phyloP scores from a whole-genome alignment of 2,329 filamentous ascomycete genomes.

The Pseudopyrenochaeta lycopersici region DNA sequence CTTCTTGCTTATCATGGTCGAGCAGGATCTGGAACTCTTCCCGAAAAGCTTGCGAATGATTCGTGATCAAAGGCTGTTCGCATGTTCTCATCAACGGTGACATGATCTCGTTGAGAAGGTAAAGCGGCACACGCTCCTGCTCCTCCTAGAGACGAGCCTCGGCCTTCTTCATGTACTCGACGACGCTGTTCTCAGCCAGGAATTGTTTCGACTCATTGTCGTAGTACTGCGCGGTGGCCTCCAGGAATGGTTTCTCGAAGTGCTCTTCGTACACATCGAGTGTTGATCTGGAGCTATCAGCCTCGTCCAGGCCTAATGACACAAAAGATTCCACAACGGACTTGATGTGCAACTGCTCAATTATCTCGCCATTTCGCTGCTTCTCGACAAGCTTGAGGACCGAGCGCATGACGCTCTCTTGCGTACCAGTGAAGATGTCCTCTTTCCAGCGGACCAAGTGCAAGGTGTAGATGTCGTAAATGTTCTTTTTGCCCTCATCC shows the following conservation, averaged over 20 bases:
- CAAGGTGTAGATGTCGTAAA: slow-evolving; percentile 97
- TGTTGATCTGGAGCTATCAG: slow-evolving; percentile 90
- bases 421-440: slow-evolving; percentile 85
- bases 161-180: slow-evolving; percentile 99
- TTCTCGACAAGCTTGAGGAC: slow-evolving; percentile 96
- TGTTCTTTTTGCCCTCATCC: slow-evolving; percentile 97
- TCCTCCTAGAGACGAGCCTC: slow-evolving; percentile 89
- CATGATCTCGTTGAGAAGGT: slow-evolving; percentile 90
- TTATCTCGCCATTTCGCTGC: slow-evolving; percentile 96
- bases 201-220: slow-evolving; percentile 92
- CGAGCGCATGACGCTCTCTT: slow-evolving; percentile 90
- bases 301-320: slow-evolving; percentile 91
- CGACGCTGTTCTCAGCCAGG: slow-evolving; percentile 93
- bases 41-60: slow-evolving; percentile 83
- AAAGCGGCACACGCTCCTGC: slow-evolving; percentile 90
- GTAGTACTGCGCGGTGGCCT: slow-evolving; percentile 86
- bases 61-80: slow-evolving; percentile 86
- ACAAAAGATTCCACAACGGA: slow-evolving; percentile 95
- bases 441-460: slow-evolving; percentile 96
- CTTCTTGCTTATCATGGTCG: slow-evolving; percentile 92
- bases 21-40: slow-evolving; percentile 96
- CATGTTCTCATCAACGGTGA: slow-evolving; percentile 86
- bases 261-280: slow-evolving; percentile 92
- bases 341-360: slow-evolving; percentile 96
- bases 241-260: slow-evolving; percentile 92